Evolutionary conservation across 1,139 yeast genomes (phyloP).

Genomic region (Dujonia santamariae): DNA sequence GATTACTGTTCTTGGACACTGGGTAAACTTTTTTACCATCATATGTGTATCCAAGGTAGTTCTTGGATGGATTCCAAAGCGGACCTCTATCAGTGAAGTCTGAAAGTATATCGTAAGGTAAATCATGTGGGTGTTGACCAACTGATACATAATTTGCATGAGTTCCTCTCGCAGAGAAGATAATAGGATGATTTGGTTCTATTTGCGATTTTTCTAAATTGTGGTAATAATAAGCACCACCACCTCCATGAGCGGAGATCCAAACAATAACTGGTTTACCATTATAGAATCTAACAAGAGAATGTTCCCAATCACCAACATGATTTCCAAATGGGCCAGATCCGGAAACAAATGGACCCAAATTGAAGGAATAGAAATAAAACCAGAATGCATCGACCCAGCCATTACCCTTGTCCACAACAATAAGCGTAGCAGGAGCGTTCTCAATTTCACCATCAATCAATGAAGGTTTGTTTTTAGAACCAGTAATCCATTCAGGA

Average conservation of each 20-base stretch:
- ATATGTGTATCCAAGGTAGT: conserved; percentile 76
- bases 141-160: conserved; percentile 97
- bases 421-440: conserved; percentile 81
- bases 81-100: conserved; percentile 96
- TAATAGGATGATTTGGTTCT: conserved; percentile 56
- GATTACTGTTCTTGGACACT: conserved; percentile 38
- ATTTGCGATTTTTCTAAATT: conserved; percentile 68
- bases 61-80: conserved; percentile 87
- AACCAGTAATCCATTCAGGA: conserved; percentile 88
- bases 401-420: conserved; percentile 90
- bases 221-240: conserved; percentile 78
- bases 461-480: conserved; percentile 61
- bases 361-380: conserved; percentile 87
- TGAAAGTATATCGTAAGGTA: conserved; percentile 84
- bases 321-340: conserved; percentile 96
- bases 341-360: conserved; percentile 98
- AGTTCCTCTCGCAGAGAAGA: conserved; percentile 91
- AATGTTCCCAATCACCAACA: conserved; percentile 98
- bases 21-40: conserved; percentile 52
- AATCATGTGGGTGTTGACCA: conserved; percentile 94
- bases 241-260: conserved; percentile 99
- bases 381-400: conserved; percentile 96
- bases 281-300: conserved; percentile 76
- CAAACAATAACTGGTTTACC: conserved; percentile 88
- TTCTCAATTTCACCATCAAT: conserved; percentile 65